Base-by-base conservation (phyloP, 1,284 basidiomycete genomes). In the Cutaneotrichosporon daszewskae region DNA sequence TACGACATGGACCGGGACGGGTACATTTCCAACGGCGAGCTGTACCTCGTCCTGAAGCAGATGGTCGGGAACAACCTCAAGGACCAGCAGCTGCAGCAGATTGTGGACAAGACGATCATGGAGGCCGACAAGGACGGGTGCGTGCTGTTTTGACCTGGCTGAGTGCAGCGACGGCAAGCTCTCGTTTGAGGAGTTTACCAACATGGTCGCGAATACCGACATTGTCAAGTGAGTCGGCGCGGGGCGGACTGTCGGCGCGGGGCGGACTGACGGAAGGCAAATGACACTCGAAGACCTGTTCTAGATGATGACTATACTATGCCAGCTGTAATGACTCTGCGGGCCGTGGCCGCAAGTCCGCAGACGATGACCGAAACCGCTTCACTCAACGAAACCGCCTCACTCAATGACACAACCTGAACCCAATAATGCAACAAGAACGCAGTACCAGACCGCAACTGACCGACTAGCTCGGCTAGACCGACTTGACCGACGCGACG, bases 41-140 rank as follows among this genome's bases (percentile, higher is more conserved):
- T 98, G 35, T 98, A 97, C 75, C 75, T 99, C 40, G 94, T 99
- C 29, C 76, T 99, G 53, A 99, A 98, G 77, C 97, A 98, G 89
- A 99, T 99, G 94, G 95, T 98, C 33, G 94, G 94, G 26, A 97
- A 88, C 71, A 98, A 98, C 72, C 75, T 97, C 61, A 97, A 98
- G 85, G 95, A 99, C 71, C 88, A 95, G 69, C 95, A 98, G 76
- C 74, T 98, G 54, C 95, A 99, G 71, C 94, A 98, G 72, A 99
- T 99, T 55, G 95, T 98, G 10, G 95, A 99, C 74, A 99, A 99
- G 77, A 98, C 94, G 14, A 98, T 99, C 69, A 94, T 98, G 89
- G 94, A 98, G 73, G 94, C 92, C 14, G 94, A 99, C 69, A 87
- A 89, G 69, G 90, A 99, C 64, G 90, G 77, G 39, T 41, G 39